A percentile compares a stretch with the other conserved stretches of the same genome.
These are phyloP conservation scores for Grammothele lineata DNA, from an alignment of 768 basidiomycete genomes.

Conservation along the genomic window DNA sequence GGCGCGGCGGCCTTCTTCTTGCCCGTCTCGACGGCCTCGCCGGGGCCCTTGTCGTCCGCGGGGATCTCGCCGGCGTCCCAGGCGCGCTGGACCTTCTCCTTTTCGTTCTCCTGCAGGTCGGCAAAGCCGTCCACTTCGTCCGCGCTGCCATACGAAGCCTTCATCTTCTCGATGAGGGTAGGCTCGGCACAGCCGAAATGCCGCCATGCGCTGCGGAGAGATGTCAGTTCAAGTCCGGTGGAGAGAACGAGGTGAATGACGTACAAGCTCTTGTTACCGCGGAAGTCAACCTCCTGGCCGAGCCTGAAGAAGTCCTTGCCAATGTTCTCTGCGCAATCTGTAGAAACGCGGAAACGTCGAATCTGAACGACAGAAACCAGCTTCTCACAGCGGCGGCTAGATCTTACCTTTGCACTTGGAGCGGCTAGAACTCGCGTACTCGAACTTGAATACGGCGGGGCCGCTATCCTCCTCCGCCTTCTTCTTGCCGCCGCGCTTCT, in stretches of 20 bases:
- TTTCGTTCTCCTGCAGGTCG: constrained; percentile 34
- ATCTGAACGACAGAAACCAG: background rate
- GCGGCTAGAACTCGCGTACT: constrained; percentile 27
- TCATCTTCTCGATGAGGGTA: constrained; percentile 34
- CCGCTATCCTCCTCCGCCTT: constrained; percentile 27
- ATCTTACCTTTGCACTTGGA: constrained; percentile 31
- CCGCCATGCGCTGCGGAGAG: constrained; percentile 30
- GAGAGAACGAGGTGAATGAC: constrained; percentile 3
- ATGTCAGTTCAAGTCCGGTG: background rate
- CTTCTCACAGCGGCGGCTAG: no score
- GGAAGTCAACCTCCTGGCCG: constrained; percentile 38
- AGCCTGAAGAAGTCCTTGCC: constrained; percentile 38
- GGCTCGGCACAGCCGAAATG: constrained; percentile 42
- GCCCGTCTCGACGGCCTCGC: constrained; percentile 23
- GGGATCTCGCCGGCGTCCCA: constrained; percentile 40
- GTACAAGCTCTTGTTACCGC: constrained; percentile 32
- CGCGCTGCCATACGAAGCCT: constrained; percentile 31
- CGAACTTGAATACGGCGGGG: constrained; percentile 24
- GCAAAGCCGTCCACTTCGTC: constrained; percentile 41
- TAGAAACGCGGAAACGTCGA: background rate
- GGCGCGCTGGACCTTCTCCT: constrained; percentile 39
- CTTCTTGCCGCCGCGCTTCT: constrained; percentile 24
- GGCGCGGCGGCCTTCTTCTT: constrained; percentile 23
- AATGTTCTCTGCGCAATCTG: constrained; percentile 30
- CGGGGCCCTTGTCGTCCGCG: constrained; percentile 29